A percentile compares a stretch with the other conserved stretches of the same genome.
Conservation (phyloP, 306 rosid species). For the Corylus avellana region DNA sequence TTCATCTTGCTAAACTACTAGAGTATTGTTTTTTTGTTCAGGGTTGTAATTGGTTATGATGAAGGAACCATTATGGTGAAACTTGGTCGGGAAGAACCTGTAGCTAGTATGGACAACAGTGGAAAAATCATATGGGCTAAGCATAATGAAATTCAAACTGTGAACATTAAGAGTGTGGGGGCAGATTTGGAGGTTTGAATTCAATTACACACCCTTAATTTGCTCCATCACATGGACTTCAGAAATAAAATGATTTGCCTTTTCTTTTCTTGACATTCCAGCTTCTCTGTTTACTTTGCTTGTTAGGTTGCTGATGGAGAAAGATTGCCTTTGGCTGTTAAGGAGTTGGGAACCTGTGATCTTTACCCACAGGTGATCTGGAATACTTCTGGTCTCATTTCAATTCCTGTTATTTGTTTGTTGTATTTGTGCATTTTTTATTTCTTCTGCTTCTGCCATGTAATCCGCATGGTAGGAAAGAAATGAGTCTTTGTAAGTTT, state of each 20-base stretch:
- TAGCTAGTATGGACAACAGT: conserved; percentile 98
- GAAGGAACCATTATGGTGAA: conserved; percentile 99
- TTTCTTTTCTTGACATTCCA: conserved; percentile 18
- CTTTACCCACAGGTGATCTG: conserved; percentile 92
- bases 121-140: conserved; percentile 98
- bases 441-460: conserved; percentile 16
- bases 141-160: conserved; percentile 98
- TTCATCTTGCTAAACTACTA: conserved; percentile 3
- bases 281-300: conserved; percentile 25
- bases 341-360: conserved; percentile 98
- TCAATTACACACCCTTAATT: conserved; percentile 10
- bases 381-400: conserved; percentile 28
- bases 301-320: conserved; percentile 94
- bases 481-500: too few relatives aligned
- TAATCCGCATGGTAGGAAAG: not conserved
- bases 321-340: conserved; percentile 90
- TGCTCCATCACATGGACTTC: not conserved
- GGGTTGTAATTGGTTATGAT: conserved; percentile 98
- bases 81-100: conserved; percentile 98
- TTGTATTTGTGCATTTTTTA: not conserved
- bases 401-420: conserved; percentile 12
- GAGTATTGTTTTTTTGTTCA: conserved; percentile 24
- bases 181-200: conserved; percentile 84
- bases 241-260: conserved; percentile 14
- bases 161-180: conserved; percentile 91